Evolutionary conservation across 2,329 filamentous ascomycete species (phyloP).

Genomic region (Cadophora sp.): DNA sequence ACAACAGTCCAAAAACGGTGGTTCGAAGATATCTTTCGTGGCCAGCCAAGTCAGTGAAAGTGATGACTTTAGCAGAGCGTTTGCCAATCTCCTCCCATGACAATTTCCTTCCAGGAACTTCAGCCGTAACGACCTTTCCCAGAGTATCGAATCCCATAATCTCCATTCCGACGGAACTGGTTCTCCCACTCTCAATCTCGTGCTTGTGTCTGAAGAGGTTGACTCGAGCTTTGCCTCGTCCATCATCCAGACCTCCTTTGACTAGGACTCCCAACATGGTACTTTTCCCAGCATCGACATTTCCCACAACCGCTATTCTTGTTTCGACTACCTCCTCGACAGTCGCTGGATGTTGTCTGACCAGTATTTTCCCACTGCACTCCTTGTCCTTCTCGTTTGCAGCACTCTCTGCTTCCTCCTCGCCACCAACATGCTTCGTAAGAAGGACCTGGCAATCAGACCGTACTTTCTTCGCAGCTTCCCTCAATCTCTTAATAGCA

Average conservation of each 20-base stretch:
- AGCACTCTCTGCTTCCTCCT: conserved; percentile 61
- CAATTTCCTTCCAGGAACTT: conserved; percentile 82
- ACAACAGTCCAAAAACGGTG: conserved; percentile 93
- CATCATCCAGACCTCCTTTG: conserved; percentile 94
- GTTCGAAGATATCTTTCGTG: conserved; percentile 96
- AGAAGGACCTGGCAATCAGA: conserved; percentile 84
- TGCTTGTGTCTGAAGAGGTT: conserved; percentile 98
- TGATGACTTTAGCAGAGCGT: conserved; percentile 94
- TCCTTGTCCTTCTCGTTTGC: conserved; percentile 72
- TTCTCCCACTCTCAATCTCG: conserved; percentile 93
- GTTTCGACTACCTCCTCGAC: conserved; percentile 94
- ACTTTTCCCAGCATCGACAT: conserved; percentile 97
- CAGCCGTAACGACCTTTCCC: conserved; percentile 82
- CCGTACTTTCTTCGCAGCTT: conserved; percentile 67
- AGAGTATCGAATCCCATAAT: conserved; percentile 96
- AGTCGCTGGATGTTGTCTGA: conserved; percentile 75
- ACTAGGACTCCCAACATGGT: conserved; percentile 95
- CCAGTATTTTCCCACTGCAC: conserved; percentile 84
- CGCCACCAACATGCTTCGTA: conserved; percentile 88
- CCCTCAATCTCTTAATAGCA: conserved; percentile 70
- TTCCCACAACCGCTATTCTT: conserved; percentile 94
- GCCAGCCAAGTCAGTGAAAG: conserved; percentile 93
- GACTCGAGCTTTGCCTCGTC: conserved; percentile 89
- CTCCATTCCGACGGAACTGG: conserved; percentile 97
- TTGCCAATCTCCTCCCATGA: conserved; percentile 98